Conservation (phyloP, 1,139 yeast genomes). For the Hansenula sp. region DNA sequence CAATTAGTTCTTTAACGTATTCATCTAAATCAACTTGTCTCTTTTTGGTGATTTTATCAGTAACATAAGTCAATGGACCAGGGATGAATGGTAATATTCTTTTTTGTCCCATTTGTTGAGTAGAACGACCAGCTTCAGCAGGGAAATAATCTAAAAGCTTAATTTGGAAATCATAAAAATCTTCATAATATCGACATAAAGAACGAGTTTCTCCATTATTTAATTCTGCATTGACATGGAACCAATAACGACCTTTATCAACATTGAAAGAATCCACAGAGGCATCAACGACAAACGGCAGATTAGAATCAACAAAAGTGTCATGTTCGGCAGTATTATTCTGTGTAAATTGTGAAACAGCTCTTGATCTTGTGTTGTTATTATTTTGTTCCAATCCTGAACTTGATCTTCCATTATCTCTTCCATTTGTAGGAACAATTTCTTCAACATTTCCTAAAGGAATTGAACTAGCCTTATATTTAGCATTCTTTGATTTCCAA, state of each 20-base stretch:
- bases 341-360: slow-evolving; percentile 5
- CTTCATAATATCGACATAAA: slow-evolving; percentile 89
- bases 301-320: slow-evolving; percentile 13
- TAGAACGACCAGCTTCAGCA: slow-evolving; percentile 77
- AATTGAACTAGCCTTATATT: slow-evolving; percentile 87
- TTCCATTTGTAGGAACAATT: slow-evolving; percentile 3
- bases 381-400: not conserved
- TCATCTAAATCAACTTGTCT: slow-evolving; percentile 82
- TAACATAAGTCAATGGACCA: slow-evolving; percentile 91
- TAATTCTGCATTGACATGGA: slow-evolving; percentile 65
- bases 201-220: slow-evolving; percentile 66
- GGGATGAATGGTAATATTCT: slow-evolving; percentile 93
- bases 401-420: not conserved
- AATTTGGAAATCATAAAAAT: slow-evolving; percentile 92
- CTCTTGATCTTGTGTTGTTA: not conserved
- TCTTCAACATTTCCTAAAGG: slow-evolving; percentile 46
- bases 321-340: slow-evolving; percentile 6
- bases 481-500: slow-evolving; percentile 90
- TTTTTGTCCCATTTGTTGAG: slow-evolving; percentile 32
- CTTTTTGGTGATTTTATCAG: slow-evolving; percentile 81
- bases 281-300: slow-evolving; percentile 45
- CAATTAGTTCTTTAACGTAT: slow-evolving; percentile 70
- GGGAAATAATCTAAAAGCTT: slow-evolving; percentile 81
- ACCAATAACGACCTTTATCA: slow-evolving; percentile 90
- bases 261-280: slow-evolving; percentile 77